These are phyloP conservation scores for Blastobotrys elegans DNA, from an alignment of 1,139 yeast genomes.

Conservation along the genomic window DNA sequence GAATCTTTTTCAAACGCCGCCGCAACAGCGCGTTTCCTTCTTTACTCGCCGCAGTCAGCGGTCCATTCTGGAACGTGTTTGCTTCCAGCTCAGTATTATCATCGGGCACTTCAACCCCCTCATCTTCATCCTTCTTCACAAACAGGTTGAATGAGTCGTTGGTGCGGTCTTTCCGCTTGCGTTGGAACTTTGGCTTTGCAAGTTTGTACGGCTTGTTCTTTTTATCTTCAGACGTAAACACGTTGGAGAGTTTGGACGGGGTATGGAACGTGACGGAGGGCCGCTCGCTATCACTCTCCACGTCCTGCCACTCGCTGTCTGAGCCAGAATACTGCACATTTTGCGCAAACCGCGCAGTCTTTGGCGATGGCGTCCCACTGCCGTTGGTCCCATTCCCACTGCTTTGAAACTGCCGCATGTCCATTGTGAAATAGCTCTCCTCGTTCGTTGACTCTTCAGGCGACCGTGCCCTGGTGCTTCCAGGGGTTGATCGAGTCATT, in stretches of 20 bases:
- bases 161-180: constrained; percentile 5
- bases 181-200: constrained; percentile 5
- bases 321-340: constrained; percentile 8
- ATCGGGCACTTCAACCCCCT: background rate
- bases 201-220: constrained; percentile 2
- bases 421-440: constrained; percentile 4
- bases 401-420: background rate
- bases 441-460: background rate
- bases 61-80: background rate
- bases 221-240: background rate
- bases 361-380: constrained; percentile 7
- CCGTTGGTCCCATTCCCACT: background rate
- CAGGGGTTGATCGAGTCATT: background rate
- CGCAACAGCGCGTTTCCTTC: constrained; percentile 8
- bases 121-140: background rate
- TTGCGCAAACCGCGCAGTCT: constrained; percentile 3
- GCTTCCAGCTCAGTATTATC: background rate
- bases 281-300: constrained; percentile 14
- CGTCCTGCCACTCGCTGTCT: constrained; percentile 18
- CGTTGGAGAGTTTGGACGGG: constrained; percentile 11
- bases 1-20: constrained; percentile 17
- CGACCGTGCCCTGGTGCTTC: background rate
- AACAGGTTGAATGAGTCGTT: constrained; percentile 9
- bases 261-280: constrained; percentile 11
- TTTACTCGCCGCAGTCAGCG: constrained; percentile 1